Conservation (phyloP, 73 alveolate genomes). For the Diophrys appendiculata region DNA sequence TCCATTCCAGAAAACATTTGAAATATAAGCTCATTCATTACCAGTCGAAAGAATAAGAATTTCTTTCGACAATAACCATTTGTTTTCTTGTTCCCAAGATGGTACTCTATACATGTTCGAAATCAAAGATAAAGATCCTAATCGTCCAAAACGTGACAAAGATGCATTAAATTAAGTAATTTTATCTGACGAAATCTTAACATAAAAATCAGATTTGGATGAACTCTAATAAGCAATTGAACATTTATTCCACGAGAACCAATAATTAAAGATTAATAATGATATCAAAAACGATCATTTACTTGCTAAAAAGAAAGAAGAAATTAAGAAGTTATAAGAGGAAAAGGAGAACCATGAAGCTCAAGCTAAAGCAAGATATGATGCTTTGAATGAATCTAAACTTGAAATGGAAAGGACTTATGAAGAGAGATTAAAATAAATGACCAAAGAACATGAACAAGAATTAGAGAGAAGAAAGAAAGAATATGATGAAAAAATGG, state of each 20-base stretch:
- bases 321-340: constrained; percentile 65
- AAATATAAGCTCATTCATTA: constrained; percentile 86
- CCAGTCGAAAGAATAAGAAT: constrained; percentile 90
- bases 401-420: constrained; percentile 66
- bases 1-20: constrained; percentile 50
- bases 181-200: constrained; percentile 80
- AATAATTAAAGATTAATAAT: constrained; percentile 64
- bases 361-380: constrained; percentile 55
- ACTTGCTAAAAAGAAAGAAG: constrained; percentile 49
- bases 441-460: constrained; percentile 52
- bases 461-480: constrained; percentile 61
- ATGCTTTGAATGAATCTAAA: constrained; percentile 55
- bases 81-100: constrained; percentile 84
- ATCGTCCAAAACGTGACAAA: constrained; percentile 71
- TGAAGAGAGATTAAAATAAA: constrained; percentile 49
- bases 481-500: constrained; percentile 69
- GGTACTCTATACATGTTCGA: constrained; percentile 81
- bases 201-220: constrained; percentile 76
- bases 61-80: constrained; percentile 81
- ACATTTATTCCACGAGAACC: constrained; percentile 53
- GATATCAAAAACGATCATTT: constrained; percentile 64
- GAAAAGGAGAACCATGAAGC: constrained; percentile 57
- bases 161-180: constrained; percentile 61
- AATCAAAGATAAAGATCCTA: constrained; percentile 80
- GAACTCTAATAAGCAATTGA: constrained; percentile 75